These are phyloP conservation scores for Geotrichum cucujoidarum DNA, from an alignment of 1,139 yeast genomes.

Conservation along the genomic window DNA sequence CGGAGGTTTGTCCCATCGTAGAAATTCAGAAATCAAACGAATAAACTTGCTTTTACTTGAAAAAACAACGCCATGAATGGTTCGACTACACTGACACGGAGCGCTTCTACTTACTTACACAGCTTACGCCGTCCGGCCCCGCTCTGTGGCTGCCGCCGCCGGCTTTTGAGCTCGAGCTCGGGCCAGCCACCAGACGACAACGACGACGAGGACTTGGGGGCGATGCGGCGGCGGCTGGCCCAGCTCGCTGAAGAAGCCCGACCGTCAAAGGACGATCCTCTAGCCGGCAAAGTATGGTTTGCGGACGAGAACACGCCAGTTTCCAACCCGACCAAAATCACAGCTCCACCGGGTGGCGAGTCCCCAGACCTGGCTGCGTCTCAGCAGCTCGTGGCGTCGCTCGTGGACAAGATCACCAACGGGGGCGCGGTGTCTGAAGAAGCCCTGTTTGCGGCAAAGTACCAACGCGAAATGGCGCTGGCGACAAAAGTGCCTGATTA, in stretches of 20 bases:
- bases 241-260: slow-evolving; percentile 43
- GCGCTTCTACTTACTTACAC: too few relatives aligned
- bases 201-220: slow-evolving; percentile 32
- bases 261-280: slow-evolving; percentile 37
- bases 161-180: too few relatives aligned
- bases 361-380: slow-evolving; percentile 19
- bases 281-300: slow-evolving; percentile 24
- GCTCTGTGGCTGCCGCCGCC: too few relatives aligned
- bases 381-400: slow-evolving; percentile 24
- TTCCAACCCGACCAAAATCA: neutral
- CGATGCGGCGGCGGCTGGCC: slow-evolving; percentile 38
- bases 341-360: neutral
- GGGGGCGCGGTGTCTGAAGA: slow-evolving; percentile 20
- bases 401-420: slow-evolving; percentile 20
- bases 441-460: slow-evolving; percentile 24
- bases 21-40: too few relatives aligned
- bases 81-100: too few relatives aligned
- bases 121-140: too few relatives aligned
- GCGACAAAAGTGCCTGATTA: slow-evolving; percentile 39
- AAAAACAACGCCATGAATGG: too few relatives aligned
- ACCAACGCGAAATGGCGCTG: slow-evolving; percentile 41
- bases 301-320: slow-evolving; percentile 2
- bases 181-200: neutral
- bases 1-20: too few relatives aligned
- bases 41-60: too few relatives aligned